These are phyloP conservation scores for Fusarium virguliforme DNA, from an alignment of 2,329 filamentous ascomycete genomes.

Conservation along the genomic window DNA sequence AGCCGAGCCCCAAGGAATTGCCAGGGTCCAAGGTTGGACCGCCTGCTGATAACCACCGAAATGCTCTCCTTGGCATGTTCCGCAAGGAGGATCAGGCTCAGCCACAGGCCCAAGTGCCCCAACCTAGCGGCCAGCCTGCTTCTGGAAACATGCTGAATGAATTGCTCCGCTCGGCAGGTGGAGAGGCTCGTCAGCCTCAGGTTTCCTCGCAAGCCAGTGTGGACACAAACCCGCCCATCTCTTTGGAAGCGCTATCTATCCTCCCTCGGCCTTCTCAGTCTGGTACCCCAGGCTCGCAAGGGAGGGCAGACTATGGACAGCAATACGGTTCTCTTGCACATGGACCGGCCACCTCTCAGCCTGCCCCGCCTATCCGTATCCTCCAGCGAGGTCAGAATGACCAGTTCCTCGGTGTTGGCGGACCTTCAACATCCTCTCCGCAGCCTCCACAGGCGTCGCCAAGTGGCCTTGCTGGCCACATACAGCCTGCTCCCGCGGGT, in stretches of 20 bases:
- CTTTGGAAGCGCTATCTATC: conserved; percentile 46
- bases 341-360: conserved; percentile 25
- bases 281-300: conserved; percentile 34
- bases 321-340: conserved; percentile 37
- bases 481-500: conserved; percentile 34
- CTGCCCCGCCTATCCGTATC: conserved; percentile 53
- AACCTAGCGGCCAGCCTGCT: conserved; percentile 24
- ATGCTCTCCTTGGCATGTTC: conserved; percentile 69
- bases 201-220: conserved; percentile 33
- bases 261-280: conserved; percentile 36
- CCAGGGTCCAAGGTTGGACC: conserved; percentile 49
- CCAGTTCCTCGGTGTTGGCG: conserved; percentile 37
- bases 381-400: conserved; percentile 57
- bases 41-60: conserved; percentile 60
- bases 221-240: conserved; percentile 36
- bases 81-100: conserved; percentile 57
- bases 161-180: conserved; percentile 39
- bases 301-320: conserved; percentile 34
- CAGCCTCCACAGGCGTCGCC: conserved; percentile 48
- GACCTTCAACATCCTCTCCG: conserved; percentile 36
- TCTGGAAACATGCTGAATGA: conserved; percentile 45
- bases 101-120: conserved; percentile 25
- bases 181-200: conserved; percentile 28
- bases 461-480: conserved; percentile 40
- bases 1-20: conserved; percentile 51